Conservation (phyloP, 495 filamentous ascomycete genomes). For the Hapsidospora chrysogenum region DNA sequence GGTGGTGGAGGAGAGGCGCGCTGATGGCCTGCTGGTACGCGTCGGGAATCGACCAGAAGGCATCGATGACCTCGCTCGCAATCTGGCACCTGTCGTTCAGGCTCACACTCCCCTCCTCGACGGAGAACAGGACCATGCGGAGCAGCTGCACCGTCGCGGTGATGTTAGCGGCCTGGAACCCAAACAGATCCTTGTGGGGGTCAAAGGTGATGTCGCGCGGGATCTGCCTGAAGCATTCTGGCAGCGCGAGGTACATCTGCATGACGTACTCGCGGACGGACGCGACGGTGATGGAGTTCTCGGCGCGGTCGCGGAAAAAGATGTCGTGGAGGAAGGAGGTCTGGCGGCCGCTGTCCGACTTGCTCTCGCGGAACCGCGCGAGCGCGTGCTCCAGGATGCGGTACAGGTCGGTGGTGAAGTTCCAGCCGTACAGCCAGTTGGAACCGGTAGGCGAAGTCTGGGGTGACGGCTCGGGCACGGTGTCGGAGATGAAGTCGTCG, state of each 20-base stretch:
- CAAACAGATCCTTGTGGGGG: conserved; percentile 21
- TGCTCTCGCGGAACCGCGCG: conserved; percentile 4
- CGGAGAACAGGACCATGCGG: conserved; percentile 29
- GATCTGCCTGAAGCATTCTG: conserved; percentile 19
- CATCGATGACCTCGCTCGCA: conserved; percentile 26
- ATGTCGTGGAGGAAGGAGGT: conserved; percentile 10
- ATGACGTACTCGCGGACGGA: conserved; percentile 22
- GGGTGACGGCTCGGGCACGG: conserved; percentile 11
- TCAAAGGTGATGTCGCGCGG: conserved; percentile 15
- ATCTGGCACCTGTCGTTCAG: conserved; percentile 29
- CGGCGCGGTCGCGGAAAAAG: conserved; percentile 5
- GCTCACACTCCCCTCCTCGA: conserved; percentile 19
- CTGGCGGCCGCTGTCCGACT: conserved; percentile 8
- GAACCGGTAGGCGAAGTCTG: conserved; percentile 9
- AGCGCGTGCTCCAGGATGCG: conserved; percentile 30
- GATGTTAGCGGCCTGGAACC: conserved; percentile 38
- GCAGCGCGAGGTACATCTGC: conserved; percentile 21
- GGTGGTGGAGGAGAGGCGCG: conserved; percentile 32
- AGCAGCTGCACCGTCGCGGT: conserved; percentile 32
- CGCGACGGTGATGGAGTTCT: conserved; percentile 12
- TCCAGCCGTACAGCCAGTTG: conserved; percentile 34
- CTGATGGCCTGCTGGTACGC: conserved; percentile 30
- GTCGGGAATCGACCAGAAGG: conserved; percentile 26
- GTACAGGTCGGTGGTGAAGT: conserved; percentile 34
- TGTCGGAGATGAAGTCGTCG: conserved; percentile 12